Evolutionary conservation across 2,329 filamentous ascomycete genomes (phyloP).

Genomic region (Clonostachys chloroleuca): DNA sequence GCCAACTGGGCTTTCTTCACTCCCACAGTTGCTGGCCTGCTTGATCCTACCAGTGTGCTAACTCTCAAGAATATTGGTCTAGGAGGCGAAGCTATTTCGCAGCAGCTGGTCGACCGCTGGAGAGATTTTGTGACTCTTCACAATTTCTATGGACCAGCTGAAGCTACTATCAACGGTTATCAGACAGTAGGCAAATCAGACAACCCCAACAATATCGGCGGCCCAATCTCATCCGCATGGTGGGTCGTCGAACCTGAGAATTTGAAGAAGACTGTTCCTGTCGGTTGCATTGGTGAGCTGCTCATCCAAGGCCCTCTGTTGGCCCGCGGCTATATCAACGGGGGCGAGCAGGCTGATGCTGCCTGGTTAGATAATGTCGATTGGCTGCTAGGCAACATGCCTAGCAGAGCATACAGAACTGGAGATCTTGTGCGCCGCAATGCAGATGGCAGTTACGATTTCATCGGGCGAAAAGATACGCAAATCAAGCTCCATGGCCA

Average conservation of each 20-base stretch:
- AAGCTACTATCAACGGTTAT: not conserved
- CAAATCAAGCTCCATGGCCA: constrained; percentile 50
- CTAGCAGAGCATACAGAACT: constrained; percentile 8
- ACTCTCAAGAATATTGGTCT: constrained; percentile 9
- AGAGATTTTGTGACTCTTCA: not conserved
- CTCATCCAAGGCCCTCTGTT: constrained; percentile 24
- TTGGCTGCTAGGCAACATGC: not conserved
- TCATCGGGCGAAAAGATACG: not conserved
- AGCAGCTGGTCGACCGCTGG: not conserved
- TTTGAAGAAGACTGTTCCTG: constrained; percentile 9
- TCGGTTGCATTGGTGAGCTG: constrained; percentile 19
- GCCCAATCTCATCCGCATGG: constrained; percentile 1
- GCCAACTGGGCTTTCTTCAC: constrained; percentile 3
- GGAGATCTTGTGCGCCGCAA: not conserved
- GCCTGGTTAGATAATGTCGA: not conserved
- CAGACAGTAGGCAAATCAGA: not conserved
- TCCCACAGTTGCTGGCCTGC: constrained; percentile 11
- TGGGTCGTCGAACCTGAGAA: constrained; percentile 13
- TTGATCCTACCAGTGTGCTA: constrained; percentile 9
- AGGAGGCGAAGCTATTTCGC: constrained; percentile 13
- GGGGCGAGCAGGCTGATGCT: constrained; percentile 3
- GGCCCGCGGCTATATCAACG: constrained; percentile 32
- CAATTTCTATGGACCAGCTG: constrained; percentile 1
- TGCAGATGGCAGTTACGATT: not conserved
- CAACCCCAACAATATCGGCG: constrained; percentile 2